Percentiles rank a stretch among this genome's conserved stretches.
Evolutionary conservation across 306 rosid genomes (phyloP).

Genomic region (Vachellia pachyceras): DNA sequence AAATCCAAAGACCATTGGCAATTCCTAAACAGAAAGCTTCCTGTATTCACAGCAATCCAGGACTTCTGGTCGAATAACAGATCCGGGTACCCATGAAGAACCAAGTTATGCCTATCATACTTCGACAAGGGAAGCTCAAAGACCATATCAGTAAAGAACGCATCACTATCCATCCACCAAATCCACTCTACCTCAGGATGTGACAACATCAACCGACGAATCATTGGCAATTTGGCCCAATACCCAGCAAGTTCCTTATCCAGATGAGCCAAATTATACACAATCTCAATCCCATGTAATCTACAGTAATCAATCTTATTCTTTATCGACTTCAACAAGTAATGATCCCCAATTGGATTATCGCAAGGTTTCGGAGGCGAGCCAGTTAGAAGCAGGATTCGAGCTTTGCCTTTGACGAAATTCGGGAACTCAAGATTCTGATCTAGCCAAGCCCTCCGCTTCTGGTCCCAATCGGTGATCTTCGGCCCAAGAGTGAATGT

Average conservation of each 20-base stretch:
- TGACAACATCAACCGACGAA: conserved; percentile 82
- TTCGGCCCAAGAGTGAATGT: conserved; percentile 82
- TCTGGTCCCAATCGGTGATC: conserved; percentile 65
- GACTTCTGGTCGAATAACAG: conserved; percentile 89
- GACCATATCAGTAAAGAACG: conserved; percentile 91
- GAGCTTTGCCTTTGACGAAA: conserved; percentile 68
- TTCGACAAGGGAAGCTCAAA: conserved; percentile 76
- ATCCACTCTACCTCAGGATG: conserved; percentile 99
- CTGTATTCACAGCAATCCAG: conserved; percentile 96
- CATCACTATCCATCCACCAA: conserved; percentile 99
- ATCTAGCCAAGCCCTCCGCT: conserved; percentile 62
- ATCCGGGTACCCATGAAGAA: conserved; percentile 93
- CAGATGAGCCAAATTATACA: conserved; percentile 90
- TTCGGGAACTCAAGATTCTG: conserved; percentile 79
- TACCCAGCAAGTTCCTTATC: conserved; percentile 95
- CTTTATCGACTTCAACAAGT: conserved; percentile 79
- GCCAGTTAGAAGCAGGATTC: conserved; percentile 86
- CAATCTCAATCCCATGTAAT: conserved; percentile 93
- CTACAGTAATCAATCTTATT: conserved; percentile 95
- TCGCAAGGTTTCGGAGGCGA: conserved; percentile 97
- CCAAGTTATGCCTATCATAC: conserved; percentile 71
- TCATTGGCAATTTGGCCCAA: conserved; percentile 96
- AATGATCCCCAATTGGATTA: conserved; percentile 93
- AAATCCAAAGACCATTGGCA: conserved; percentile 97
- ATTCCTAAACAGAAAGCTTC: conserved; percentile 84